Base-by-base conservation (phyloP, 352 stramenopile species). In the Globisporangium heterothallicum region DNA sequence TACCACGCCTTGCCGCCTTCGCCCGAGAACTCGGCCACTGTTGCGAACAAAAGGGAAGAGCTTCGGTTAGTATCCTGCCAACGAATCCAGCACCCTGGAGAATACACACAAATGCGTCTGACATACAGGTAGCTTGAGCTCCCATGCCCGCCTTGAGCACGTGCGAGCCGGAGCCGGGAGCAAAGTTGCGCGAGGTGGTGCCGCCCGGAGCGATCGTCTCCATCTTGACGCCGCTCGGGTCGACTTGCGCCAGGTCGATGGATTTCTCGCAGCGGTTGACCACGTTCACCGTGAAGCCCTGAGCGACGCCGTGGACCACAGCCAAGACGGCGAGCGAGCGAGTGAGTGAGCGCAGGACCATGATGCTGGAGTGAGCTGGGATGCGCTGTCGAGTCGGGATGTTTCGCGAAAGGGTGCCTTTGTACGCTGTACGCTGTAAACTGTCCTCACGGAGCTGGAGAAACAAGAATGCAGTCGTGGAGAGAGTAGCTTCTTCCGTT, bases 21-120 rank as follows among this genome's bases (percentile, higher is more conserved):
- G 13, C 27, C 60, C 2, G 80, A 88, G 51, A 91, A 86, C 53
- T 91, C 80, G 12, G 69, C 77, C 29, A 88, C 74, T 86, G n/a
- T n/a, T n/a, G 30, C 6, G 49, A 1, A 18, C 9, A 4, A 45
- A 51, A 59, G 22, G 19, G 1, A 29, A 38, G 22, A 27, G 26
- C 24, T 2, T 41, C 10, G 25, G 18, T 16, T 25, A 48, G 19
- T 18, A 22, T 22, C 22, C 12, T 22, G 12, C 18, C n/a, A 50
- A 21, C 42, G 2, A 30, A 34, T 27, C 10, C 4, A 61, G 25
- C 21, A 43, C 4, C 4, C 6, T 24, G 8, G 21, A 24, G 3
- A 8, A 10, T 19, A 25, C 7, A 14, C 14, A 34, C 3, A 5
- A 42, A 25, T 4, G 8, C 3, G n/a, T n/a, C n/a, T n/a, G n/a